A percentile compares a stretch with the other conserved stretches of the same genome.
Conservation (phyloP, 257 asterid genomes). For the Solanum stenotomum region DNA sequence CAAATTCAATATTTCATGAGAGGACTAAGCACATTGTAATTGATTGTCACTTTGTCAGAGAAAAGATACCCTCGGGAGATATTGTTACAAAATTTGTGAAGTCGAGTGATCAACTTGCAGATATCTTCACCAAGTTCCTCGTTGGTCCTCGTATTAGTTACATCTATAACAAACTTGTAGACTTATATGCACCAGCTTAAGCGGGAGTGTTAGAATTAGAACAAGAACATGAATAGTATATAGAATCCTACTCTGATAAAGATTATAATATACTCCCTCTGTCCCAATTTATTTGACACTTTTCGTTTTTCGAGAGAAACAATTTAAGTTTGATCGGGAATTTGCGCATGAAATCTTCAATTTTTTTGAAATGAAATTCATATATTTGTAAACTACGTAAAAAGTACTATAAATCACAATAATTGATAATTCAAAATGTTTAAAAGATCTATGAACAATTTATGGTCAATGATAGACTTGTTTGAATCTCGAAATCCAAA, state of each 20-base stretch:
- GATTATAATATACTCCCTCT: neutral
- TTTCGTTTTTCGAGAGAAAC: too few species aligned
- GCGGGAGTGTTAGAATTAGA: neutral
- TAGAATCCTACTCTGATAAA: neutral
- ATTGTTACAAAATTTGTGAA: neutral
- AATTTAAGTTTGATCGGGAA: too few species aligned
- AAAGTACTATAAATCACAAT: too few species aligned
- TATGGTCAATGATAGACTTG: too few species aligned
- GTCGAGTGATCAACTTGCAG: neutral
- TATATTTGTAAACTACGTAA: too few species aligned
- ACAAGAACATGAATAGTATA: neutral
- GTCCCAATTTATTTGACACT: too few species aligned
- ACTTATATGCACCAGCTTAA: neutral
- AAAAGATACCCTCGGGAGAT: neutral
- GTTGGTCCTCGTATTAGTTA: neutral
- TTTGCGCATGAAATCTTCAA: too few species aligned
- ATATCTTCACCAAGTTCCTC: neutral
- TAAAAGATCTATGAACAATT: too few species aligned
- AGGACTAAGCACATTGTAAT: neutral
- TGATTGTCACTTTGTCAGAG: neutral
- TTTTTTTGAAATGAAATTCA: too few species aligned
- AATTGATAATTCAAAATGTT: too few species aligned
- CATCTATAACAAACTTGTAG: neutral
- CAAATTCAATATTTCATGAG: neutral
- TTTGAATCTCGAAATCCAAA: neutral